Evolutionary conservation across 2,329 filamentous ascomycete species (phyloP).

Genomic region (Mycogone perniciosa): DNA sequence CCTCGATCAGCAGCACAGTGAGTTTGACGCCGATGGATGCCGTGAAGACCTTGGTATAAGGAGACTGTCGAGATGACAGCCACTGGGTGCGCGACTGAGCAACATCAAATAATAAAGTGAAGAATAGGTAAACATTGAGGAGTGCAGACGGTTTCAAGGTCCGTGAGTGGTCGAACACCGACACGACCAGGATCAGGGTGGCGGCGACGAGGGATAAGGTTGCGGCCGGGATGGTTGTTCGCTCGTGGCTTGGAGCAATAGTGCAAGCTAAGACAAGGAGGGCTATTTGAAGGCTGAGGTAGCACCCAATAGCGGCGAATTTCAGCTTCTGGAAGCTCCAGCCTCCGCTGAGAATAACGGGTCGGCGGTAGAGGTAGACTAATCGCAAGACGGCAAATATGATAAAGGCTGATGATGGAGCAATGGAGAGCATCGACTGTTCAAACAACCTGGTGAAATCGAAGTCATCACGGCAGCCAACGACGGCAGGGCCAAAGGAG

Average conservation of each 20-base stretch:
- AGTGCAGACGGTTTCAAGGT: not conserved
- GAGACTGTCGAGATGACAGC: not conserved
- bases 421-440: conserved; percentile 9
- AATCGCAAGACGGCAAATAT: conserved; percentile 9
- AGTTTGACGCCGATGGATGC: not conserved
- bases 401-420: conserved; percentile 8
- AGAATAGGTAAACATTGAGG: not conserved
- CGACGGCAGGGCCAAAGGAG: conserved; percentile 10
- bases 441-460: conserved; percentile 14
- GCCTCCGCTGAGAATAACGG: no score
- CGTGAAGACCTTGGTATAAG: not conserved
- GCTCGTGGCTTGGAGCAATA: not conserved
- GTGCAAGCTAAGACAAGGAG: no score
- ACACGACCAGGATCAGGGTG: not conserved
- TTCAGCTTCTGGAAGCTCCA: no score
- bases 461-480: conserved; percentile 3
- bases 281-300: no score
- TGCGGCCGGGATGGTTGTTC: not conserved
- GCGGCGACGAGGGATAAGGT: not conserved
- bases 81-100: not conserved
- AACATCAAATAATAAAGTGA: not conserved
- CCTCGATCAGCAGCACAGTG: not conserved
- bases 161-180: not conserved
- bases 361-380: not conserved
- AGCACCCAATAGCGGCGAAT: not conserved